phyloP scores from a whole-genome alignment of 192 early-diverging fungal species.

The Phlyctochytrium bullatum region DNA sequence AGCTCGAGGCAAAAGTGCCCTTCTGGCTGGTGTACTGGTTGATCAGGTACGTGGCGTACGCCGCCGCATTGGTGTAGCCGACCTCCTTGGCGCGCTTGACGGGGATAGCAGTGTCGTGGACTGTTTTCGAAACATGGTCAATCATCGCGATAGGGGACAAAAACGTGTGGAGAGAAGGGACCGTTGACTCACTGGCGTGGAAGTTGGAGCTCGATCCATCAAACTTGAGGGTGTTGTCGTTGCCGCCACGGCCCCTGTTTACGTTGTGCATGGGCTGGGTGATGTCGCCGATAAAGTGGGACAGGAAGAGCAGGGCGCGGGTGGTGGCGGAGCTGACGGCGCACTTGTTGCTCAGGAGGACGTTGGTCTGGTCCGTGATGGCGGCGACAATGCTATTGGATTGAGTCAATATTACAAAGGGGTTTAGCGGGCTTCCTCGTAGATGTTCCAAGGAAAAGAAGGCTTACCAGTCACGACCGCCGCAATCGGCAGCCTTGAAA shows the following conservation, averaged over 20 bases:
- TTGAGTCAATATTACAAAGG: too few relatives aligned
- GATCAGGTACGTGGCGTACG: conserved; percentile 2
- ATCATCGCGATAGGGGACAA: too few relatives aligned
- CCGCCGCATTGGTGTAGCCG: background rate
- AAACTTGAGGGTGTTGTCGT: conserved; percentile 21
- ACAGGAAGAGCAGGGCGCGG: conserved; percentile 27
- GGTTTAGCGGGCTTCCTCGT: too few relatives aligned
- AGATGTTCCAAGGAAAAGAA: too few relatives aligned
- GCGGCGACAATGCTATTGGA: conserved; percentile 18
- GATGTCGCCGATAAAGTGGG: conserved; percentile 48
- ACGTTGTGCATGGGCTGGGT: conserved; percentile 45
- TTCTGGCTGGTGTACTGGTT: conserved; percentile 5
- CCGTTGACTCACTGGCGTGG: conserved; percentile 14
- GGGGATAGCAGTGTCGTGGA: conserved; percentile 39
- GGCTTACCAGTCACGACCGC: background rate
- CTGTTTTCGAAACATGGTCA: too few relatives aligned
- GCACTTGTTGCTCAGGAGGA: conserved; percentile 4
- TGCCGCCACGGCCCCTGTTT: conserved; percentile 30
- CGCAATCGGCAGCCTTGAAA: background rate
- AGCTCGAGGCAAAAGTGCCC: background rate
- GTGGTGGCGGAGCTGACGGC: background rate
- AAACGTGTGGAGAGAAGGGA: conserved; percentile 12
- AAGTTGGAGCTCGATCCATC: conserved; percentile 22
- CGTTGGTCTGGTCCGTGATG: conserved; percentile 20
- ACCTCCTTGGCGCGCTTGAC: conserved; percentile 16